Conservation (phyloP, 2,329 filamentous ascomycete species). For the Colletotrichum sp. region DNA sequence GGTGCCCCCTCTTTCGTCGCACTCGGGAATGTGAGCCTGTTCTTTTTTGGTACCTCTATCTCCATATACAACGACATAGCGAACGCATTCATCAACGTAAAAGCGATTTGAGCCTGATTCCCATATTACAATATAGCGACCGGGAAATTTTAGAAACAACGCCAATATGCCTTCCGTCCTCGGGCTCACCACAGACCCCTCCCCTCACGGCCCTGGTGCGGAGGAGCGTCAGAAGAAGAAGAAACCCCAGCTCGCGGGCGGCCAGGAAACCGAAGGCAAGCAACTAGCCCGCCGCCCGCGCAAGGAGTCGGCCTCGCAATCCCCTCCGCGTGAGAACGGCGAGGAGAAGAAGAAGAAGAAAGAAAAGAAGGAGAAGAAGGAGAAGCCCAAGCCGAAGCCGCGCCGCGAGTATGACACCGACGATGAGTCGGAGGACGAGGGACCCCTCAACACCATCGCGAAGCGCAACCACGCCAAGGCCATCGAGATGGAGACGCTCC, state of each 20-base stretch:
- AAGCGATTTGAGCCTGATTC: neutral
- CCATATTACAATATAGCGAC: neutral
- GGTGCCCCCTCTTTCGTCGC: neutral
- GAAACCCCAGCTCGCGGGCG: conserved; percentile 1
- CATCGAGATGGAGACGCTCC: conserved; percentile 40
- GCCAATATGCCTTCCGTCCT: conserved; percentile 34
- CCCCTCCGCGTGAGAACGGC: neutral
- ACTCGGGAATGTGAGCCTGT: neutral
- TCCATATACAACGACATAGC: neutral
- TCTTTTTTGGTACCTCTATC: neutral
- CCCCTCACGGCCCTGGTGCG: conserved; percentile 19
- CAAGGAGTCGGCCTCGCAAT: conserved; percentile 10
- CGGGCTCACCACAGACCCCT: conserved; percentile 34
- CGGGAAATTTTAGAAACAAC: neutral
- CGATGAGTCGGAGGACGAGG: conserved; percentile 16
- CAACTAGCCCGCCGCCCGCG: conserved; percentile 15
- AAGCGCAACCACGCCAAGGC: conserved; percentile 42
- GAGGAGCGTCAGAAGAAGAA: conserved; percentile 17
- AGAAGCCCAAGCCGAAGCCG: neutral
- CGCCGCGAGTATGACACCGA: conserved; percentile 4
- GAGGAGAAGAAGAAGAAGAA: conserved; percentile 12
- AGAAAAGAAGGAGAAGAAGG: neutral
- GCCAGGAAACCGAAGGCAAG: conserved; percentile 2
- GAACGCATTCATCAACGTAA: neutral
- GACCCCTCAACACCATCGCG: conserved; percentile 34